Conservation (phyloP, 768 basidiomycete genomes). For the Russula emetica region DNA sequence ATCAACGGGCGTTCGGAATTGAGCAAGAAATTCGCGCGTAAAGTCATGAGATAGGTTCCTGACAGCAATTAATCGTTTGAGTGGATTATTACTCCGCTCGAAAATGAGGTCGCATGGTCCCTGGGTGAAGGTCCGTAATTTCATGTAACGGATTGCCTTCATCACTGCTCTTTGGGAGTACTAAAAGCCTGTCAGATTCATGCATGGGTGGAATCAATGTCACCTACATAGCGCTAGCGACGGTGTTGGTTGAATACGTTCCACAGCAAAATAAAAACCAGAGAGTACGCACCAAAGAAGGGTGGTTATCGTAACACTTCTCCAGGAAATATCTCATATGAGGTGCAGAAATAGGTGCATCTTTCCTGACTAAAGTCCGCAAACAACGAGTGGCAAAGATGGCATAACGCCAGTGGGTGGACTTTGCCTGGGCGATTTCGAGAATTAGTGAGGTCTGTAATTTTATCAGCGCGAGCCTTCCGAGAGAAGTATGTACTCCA, state of each 20-base stretch:
- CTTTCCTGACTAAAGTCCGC: constrained; percentile 63
- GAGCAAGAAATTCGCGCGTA: constrained; percentile 51
- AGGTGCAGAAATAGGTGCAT: constrained; percentile 46
- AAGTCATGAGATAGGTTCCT: constrained; percentile 46
- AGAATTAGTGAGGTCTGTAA: constrained; percentile 44
- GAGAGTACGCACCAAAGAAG: constrained; percentile 52
- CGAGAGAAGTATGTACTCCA: constrained; percentile 28
- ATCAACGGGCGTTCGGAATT: constrained; percentile 52
- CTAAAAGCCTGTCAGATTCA: constrained; percentile 34
- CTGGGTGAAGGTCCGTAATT: constrained; percentile 67
- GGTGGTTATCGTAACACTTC: constrained; percentile 58
- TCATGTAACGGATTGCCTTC: constrained; percentile 73
- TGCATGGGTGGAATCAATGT: not conserved
- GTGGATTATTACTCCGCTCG: constrained; percentile 61
- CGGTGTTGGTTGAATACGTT: constrained; percentile 8
- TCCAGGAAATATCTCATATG: constrained; percentile 57
- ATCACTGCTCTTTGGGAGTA: constrained; percentile 71
- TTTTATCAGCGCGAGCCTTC: constrained; percentile 15
- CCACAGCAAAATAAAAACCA: not conserved
- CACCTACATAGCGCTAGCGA: constrained; percentile 54
- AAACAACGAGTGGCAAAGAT: constrained; percentile 67
- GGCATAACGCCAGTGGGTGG: constrained; percentile 77
- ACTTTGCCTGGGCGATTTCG: constrained; percentile 52
- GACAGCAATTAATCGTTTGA: constrained; percentile 50
- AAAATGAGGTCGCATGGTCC: constrained; percentile 56